phyloP scores from a whole-genome alignment of 2,329 filamentous ascomycete species.

The Exophiala oligosperma region DNA sequence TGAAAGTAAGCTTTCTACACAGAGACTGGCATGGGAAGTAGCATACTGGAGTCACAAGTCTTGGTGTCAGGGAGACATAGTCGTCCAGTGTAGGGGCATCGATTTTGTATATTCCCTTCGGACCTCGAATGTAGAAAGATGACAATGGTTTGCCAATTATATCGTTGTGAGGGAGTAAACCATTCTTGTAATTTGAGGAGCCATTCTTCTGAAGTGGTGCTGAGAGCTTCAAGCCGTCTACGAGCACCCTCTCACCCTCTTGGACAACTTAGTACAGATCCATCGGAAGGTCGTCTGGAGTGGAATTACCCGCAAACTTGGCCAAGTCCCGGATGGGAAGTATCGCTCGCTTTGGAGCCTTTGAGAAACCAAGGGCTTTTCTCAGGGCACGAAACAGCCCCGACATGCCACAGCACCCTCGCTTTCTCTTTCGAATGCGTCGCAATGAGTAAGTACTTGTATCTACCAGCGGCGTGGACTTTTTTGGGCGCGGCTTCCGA shows the following conservation, averaged over 20 bases:
- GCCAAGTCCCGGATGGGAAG: slow-evolving; percentile 9
- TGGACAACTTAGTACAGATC: background rate
- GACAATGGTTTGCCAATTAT: slow-evolving; percentile 61
- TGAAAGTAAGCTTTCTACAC: slow-evolving; percentile 12
- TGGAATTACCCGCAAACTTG: slow-evolving; percentile 12
- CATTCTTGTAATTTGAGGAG: slow-evolving; percentile 34
- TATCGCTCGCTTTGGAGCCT: background rate
- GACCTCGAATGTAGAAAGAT: slow-evolving; percentile 14
- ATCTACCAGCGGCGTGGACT: background rate
- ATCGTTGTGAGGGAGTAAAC: slow-evolving; percentile 46
- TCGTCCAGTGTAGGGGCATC: slow-evolving; percentile 64
- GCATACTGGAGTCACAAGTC: slow-evolving; percentile 73
- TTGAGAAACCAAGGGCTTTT: slow-evolving; percentile 15
- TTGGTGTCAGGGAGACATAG: slow-evolving; percentile 67
- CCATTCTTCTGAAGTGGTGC: slow-evolving; percentile 41
- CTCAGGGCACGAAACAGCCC: slow-evolving; percentile 8
- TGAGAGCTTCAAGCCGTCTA: slow-evolving; percentile 43
- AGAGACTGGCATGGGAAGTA: background rate
- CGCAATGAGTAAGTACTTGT: background rate
- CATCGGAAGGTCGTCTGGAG: background rate
- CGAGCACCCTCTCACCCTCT: slow-evolving; percentile 47
- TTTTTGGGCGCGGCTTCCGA: background rate
- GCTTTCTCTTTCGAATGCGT: background rate
- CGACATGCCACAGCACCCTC: slow-evolving; percentile 16
- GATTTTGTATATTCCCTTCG: slow-evolving; percentile 20